A percentile compares a stretch with the other conserved stretches of the same genome.
Conservation (phyloP, 139 green algal genomes). For the Asterochloris erici region DNA sequence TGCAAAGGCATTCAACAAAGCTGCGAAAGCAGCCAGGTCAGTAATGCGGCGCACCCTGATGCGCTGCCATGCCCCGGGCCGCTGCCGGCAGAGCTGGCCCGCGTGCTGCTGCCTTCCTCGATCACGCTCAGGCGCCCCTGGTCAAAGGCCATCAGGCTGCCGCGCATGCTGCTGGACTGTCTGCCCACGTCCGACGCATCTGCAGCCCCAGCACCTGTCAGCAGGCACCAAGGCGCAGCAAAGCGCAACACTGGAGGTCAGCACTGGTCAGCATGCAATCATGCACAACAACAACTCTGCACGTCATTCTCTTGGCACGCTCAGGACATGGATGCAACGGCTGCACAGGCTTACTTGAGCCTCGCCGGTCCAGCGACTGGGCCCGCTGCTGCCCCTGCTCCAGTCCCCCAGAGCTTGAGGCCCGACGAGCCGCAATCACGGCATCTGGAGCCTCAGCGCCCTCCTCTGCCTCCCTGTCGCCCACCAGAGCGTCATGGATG, state of each 20-base stretch:
- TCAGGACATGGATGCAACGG: too few species aligned
- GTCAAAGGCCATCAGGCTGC: conserved; percentile 10
- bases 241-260: too few species aligned
- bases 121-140: conserved; percentile 5
- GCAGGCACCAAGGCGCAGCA: too few species aligned
- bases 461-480: conserved; percentile 13
- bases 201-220: too few species aligned
- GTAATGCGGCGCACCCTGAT: background rate
- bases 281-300: too few species aligned
- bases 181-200: too few species aligned
- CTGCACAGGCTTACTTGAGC: too few species aligned
- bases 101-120: background rate
- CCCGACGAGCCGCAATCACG: background rate
- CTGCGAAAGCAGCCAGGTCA: background rate
- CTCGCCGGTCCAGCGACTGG: conserved; percentile 4
- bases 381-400: background rate
- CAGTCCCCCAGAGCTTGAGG: background rate
- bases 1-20: background rate
- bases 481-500: conserved; percentile 42
- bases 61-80: background rate
- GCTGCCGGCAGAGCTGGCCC: conserved; percentile 1
- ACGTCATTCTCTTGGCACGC: too few species aligned
- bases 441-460: conserved; percentile 8
- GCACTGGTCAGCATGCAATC: too few species aligned
- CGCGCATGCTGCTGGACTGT: conserved; percentile 28